Evolutionary conservation across 139 green algal genomes (phyloP), one percentile per base, ranked within the genome.

Genomic region (Spirogloea muscicola): DNA sequence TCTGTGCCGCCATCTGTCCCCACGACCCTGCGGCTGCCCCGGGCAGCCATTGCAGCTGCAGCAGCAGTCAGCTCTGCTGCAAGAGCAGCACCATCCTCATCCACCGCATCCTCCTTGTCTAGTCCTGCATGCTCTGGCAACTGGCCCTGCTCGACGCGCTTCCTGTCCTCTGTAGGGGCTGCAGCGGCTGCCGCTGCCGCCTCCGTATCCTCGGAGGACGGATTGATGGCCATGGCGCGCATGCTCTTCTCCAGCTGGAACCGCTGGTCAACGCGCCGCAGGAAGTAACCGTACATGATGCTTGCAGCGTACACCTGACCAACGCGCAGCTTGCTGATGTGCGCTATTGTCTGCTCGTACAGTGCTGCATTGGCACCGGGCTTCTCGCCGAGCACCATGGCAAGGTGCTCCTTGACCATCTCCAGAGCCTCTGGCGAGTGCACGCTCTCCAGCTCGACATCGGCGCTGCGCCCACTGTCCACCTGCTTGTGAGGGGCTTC

Each of bases 211-310:
- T 64, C 55, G 16, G 10, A 10, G 58, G 5, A 31, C 58, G 37
- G 48, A n/a, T n/a, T n/a, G n/a, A n/a, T n/a, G n/a, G n/a, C n/a
- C 76, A 58, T 29, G 9, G 39, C 41, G 39, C 39, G 13, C 21
- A 44, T 27, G n/a, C 79, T 63, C 58, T 87, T 84, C 68, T 96
- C 94, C 61, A 98, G 86, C 85, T 96, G 89, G 81, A 97, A 98
- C 31, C 94, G 89, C 68, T 85, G 87, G 86, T 98, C 93, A 41
- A 97, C 91, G 1, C 90, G 81, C 1, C 91, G 80, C 52, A 98
- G 68, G 76, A 98, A 98, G 84, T 98, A 98, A 37, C 94, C 94
- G 88, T 98, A 98, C 91, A 98, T 97, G 67, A 97, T 87, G 49
- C 84, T 92, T 2, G 92, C 91, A 0, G 90, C 91, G 76, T 98